These are phyloP conservation scores for Cetraspora pellucida DNA, from an alignment of 192 early-diverging fungal species.

Conservation along the genomic window DNA sequence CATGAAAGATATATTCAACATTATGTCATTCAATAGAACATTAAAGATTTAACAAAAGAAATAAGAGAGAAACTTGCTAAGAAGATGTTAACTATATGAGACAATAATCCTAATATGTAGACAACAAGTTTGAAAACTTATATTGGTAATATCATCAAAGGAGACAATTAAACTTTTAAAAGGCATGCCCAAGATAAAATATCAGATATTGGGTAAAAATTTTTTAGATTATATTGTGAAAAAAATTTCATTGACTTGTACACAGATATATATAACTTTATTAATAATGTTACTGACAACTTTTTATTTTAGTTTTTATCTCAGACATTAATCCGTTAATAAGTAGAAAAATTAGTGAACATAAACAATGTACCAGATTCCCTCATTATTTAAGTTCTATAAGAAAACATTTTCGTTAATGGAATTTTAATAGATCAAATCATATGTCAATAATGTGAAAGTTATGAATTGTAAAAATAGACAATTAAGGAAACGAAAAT, in stretches of 20 bases:
- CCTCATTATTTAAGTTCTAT: constrained; percentile 31
- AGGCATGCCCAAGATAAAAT: constrained; percentile 7
- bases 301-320: constrained; percentile 19
- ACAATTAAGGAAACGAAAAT: constrained; percentile 7
- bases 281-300: background rate
- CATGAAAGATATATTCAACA: constrained; percentile 24
- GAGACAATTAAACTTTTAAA: background rate
- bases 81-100: background rate
- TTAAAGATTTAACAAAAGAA: constrained; percentile 30
- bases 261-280: constrained; percentile 14
- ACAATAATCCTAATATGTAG: constrained; percentile 24
- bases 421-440: constrained; percentile 36
- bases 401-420: constrained; percentile 25
- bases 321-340: constrained; percentile 26
- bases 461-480: constrained; percentile 12
- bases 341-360: constrained; percentile 34
- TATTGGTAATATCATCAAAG: constrained; percentile 19
- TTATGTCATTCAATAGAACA: constrained; percentile 24
- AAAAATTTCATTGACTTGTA: constrained; percentile 37
- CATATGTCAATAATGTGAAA: constrained; percentile 13
- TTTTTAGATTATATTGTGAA: constrained; percentile 31
- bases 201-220: background rate
- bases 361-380: constrained; percentile 22
- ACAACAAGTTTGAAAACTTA: constrained; percentile 27
- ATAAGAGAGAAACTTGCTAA: constrained; percentile 25